Evolutionary conservation across 345 rosid genomes (phyloP).

Genomic region (Bretschneidera sinensis): DNA sequence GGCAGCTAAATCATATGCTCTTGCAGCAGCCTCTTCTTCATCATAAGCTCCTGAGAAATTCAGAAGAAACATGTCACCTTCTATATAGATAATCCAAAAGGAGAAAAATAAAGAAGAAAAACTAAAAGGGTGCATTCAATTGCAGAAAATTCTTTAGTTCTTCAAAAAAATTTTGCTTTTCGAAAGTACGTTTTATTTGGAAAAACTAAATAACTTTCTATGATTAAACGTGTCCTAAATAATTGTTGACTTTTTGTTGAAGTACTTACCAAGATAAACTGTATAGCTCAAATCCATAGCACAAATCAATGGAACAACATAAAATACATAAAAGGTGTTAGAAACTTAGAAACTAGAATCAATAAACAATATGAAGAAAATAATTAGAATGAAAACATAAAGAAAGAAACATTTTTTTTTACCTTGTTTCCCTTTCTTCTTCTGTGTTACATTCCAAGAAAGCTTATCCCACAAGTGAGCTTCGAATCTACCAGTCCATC

Average conservation of each 20-base stretch:
- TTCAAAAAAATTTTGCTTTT: too few relatives aligned
- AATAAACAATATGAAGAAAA: background rate
- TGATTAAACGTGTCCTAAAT: too few relatives aligned
- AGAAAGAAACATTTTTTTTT: background rate
- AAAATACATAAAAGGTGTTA: constrained; percentile 3
- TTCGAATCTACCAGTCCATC: constrained; percentile 67
- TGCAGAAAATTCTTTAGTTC: too few relatives aligned
- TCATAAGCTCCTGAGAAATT: constrained; percentile 54
- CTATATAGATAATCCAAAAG: background rate
- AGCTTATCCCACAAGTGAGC: constrained; percentile 75
- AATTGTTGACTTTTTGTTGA: too few relatives aligned
- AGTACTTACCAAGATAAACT: constrained; percentile 58
- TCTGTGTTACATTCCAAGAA: constrained; percentile 63
- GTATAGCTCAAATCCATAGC: constrained; percentile 21
- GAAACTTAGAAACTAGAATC: constrained; percentile 4
- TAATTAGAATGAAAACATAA: background rate
- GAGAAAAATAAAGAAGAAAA: too few relatives aligned
- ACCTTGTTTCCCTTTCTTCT: constrained; percentile 76
- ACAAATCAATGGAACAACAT: constrained; percentile 14
- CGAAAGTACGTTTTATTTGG: too few relatives aligned
- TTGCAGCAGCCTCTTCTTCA: constrained; percentile 69
- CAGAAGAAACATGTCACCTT: background rate
- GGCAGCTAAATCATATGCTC: constrained; percentile 71
- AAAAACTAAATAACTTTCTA: too few relatives aligned
- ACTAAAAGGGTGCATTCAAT: too few relatives aligned